Evolutionary conservation across 139 green algal species (phyloP).

Genomic region (Chlamydomonas incerta): DNA sequence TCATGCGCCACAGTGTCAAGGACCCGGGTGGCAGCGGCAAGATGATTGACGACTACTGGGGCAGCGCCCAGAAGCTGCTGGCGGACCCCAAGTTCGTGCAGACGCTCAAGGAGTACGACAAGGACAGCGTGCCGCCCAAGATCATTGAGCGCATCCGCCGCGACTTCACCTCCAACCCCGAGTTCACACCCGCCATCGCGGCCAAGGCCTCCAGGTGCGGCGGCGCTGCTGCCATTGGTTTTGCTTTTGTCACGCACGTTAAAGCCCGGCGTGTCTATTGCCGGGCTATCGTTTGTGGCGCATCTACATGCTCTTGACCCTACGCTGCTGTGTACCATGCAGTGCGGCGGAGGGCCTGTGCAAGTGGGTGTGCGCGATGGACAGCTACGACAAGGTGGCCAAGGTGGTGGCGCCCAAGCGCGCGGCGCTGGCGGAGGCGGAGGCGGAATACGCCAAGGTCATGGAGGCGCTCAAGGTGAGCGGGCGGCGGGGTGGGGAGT

Average conservation of each 20-base stretch:
- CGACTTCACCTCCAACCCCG: constrained; percentile 75
- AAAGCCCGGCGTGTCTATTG: too few relatives aligned
- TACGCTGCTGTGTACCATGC: too few relatives aligned
- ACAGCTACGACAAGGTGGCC: constrained; percentile 83
- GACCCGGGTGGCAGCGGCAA: constrained; percentile 75
- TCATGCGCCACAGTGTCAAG: constrained; percentile 59
- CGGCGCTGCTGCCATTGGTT: too few relatives aligned
- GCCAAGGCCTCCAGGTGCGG: constrained; percentile 67
- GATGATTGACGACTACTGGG: constrained; percentile 83
- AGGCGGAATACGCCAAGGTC: constrained; percentile 71
- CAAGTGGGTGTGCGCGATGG: constrained; percentile 88
- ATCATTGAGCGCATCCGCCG: constrained; percentile 78
- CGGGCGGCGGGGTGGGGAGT: too few relatives aligned
- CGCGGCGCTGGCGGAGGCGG: constrained; percentile 75
- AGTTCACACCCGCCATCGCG: constrained; percentile 75
- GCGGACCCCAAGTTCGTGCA: constrained; percentile 80
- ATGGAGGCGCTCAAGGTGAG: constrained; percentile 72
- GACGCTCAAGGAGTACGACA: constrained; percentile 85
- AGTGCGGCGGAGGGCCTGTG: constrained; percentile 79
- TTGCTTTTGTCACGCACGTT: too few relatives aligned
- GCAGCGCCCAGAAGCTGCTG: constrained; percentile 63
- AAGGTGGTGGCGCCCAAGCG: constrained; percentile 84
- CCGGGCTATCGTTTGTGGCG: too few relatives aligned
- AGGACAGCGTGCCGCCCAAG: constrained; percentile 72
- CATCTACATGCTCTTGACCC: too few relatives aligned